Percentiles rank a stretch among this genome's conserved stretches.
These are phyloP conservation scores for Hirschioporus abietinus DNA, from an alignment of 768 basidiomycete species.

Conservation along the genomic window DNA sequence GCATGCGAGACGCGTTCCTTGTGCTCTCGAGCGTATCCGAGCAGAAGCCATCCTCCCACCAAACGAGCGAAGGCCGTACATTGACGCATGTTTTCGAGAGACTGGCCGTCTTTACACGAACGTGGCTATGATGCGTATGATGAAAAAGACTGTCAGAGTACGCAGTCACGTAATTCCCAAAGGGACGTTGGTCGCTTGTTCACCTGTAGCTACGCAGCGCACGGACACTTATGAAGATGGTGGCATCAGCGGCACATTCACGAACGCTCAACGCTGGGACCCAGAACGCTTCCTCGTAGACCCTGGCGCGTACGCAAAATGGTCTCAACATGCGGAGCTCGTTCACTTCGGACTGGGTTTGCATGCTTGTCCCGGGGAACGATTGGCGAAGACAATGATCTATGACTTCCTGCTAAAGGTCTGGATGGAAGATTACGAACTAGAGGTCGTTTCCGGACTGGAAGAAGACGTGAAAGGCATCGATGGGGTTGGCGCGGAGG, in stretches of 20 bases:
- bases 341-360: conserved; percentile 1
- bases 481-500: conserved; percentile 2
- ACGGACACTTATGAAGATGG: neutral
- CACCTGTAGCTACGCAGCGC: neutral
- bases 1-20: conserved; percentile 2
- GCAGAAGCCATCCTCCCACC: neutral
- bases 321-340: neutral
- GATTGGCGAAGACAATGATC: neutral
- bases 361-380: neutral
- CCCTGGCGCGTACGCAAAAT: neutral
- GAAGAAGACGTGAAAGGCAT: conserved; percentile 1
- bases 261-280: neutral
- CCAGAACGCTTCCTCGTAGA: neutral
- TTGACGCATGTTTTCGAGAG: conserved; percentile 4
- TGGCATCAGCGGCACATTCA: neutral
- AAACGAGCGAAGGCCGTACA: neutral
- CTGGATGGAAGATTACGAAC: conserved; percentile 1
- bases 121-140: conserved; percentile 1
- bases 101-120: conserved; percentile 2
- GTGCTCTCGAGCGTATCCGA: conserved; percentile 2
- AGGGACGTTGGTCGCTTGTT: conserved; percentile 4
- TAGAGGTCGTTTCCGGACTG: neutral
- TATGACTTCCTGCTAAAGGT: neutral
- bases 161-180: neutral
- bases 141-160: neutral